These are phyloP conservation scores for Ophiostoma fasciatum DNA, from an alignment of 2,329 filamentous ascomycete species.

Conservation along the genomic window DNA sequence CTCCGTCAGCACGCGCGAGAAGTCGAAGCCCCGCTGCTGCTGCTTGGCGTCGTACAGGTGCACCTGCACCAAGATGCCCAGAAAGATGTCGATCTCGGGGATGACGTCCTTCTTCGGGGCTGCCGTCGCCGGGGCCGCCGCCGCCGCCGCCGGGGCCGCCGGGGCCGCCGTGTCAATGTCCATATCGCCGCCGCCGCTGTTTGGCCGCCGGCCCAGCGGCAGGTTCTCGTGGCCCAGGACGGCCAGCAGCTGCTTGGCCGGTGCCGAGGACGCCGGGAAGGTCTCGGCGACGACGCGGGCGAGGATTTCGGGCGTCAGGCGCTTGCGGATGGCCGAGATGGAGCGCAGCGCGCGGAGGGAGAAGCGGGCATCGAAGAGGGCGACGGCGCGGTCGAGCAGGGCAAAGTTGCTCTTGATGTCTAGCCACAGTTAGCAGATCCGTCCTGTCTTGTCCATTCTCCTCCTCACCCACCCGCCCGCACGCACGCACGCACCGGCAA, in stretches of 20 bases:
- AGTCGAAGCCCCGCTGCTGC: conserved; percentile 64
- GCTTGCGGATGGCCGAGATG: conserved; percentile 90
- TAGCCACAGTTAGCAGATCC: conserved; percentile 23
- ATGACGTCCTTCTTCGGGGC: conserved; percentile 58
- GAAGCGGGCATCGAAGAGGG: conserved; percentile 88
- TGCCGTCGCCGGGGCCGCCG: not conserved
- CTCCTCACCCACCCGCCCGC: too few species aligned
- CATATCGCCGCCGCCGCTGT: conserved; percentile 47
- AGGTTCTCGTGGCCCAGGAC: conserved; percentile 54
- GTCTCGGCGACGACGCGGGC: conserved; percentile 69
- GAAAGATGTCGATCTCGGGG: conserved; percentile 78
- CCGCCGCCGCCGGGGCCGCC: not conserved
- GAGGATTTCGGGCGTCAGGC: conserved; percentile 68
- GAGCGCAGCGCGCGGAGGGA: conserved; percentile 86
- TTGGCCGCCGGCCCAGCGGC: conserved; percentile 41
- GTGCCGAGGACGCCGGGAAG: conserved; percentile 42
- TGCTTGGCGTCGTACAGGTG: conserved; percentile 77
- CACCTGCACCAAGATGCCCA: conserved; percentile 76
- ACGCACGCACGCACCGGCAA: conserved; percentile 43
- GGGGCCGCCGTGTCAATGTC: conserved; percentile 46
- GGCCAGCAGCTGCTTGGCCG: conserved; percentile 53
- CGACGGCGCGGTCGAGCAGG: conserved; percentile 80
- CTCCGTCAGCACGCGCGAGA: conserved; percentile 72
- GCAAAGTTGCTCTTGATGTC: conserved; percentile 93
- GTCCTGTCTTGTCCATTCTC: too few species aligned